Conservation (phyloP, 2,329 filamentous ascomycete genomes). For the Monosporascus sp. region DNA sequence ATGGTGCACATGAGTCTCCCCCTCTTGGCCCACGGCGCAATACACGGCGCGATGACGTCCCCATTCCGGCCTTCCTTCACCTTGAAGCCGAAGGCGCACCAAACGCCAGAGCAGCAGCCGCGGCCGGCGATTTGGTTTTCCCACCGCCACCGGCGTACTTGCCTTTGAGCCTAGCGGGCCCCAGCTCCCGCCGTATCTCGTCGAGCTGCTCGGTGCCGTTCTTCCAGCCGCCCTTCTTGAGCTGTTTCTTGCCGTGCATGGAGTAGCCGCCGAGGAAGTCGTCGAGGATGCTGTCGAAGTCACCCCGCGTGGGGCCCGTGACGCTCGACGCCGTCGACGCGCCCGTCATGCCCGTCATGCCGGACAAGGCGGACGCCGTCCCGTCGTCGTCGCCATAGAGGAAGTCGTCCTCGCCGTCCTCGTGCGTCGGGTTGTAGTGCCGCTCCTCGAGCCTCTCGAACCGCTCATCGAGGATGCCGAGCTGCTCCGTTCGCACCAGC, state of each 20-base stretch:
- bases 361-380: constrained; percentile 35
- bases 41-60: no score
- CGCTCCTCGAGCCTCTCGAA: constrained; percentile 89
- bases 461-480: constrained; percentile 77
- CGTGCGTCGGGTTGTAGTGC: constrained; percentile 47
- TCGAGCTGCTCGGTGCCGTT: constrained; percentile 85
- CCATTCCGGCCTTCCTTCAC: no score
- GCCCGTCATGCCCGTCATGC: constrained; percentile 55
- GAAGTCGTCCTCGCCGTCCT: constrained; percentile 43
- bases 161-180: constrained; percentile 61
- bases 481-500: constrained; percentile 79
- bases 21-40: no score
- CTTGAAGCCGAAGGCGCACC: no score
- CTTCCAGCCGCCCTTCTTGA: constrained; percentile 77
- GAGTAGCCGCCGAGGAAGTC: constrained; percentile 79
- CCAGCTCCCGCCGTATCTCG: constrained; percentile 76
- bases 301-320: constrained; percentile 61
- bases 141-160: constrained; percentile 13
- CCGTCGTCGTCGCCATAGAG: constrained; percentile 38
- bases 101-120: no score
- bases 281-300: constrained; percentile 89
- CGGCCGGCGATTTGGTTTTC: background rate
- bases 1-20: no score
- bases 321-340: constrained; percentile 63
- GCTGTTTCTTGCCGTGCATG: constrained; percentile 65